A percentile compares a stretch with the other conserved stretches of the same genome.
Evolutionary conservation across 2,329 filamentous ascomycete genomes (phyloP).

Genomic region (Fusarium citri): DNA sequence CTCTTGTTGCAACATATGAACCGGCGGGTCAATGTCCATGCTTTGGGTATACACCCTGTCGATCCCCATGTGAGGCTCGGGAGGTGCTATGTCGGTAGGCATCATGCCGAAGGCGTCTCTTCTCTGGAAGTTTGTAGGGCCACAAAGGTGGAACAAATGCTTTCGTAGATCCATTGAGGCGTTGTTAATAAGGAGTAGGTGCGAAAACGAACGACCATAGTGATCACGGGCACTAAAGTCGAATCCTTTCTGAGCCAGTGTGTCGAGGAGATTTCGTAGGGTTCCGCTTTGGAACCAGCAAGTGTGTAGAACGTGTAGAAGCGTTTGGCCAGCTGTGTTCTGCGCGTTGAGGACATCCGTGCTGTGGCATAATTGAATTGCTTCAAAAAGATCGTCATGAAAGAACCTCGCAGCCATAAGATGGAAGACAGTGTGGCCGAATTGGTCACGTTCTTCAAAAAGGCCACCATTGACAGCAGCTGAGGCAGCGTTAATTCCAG

Average conservation of each 20-base stretch:
- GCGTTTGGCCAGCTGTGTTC: conserved; percentile 62
- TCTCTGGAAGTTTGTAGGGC: conserved; percentile 49
- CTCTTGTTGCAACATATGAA: conserved; percentile 4
- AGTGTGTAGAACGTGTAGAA: conserved; percentile 58
- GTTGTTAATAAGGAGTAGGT: conserved; percentile 53
- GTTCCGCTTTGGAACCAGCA: conserved; percentile 49
- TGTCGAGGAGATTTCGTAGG: conserved; percentile 47
- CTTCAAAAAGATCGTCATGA: conserved; percentile 46
- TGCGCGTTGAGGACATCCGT: conserved; percentile 40
- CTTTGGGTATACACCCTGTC: conserved; percentile 8
- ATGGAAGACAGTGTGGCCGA: conserved; percentile 62
- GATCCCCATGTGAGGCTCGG: conserved; percentile 16
- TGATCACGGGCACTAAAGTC: conserved; percentile 56
- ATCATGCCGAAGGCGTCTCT: conserved; percentile 63
- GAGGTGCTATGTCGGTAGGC: conserved; percentile 29
- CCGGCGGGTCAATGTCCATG: conserved; percentile 45
- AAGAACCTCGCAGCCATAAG: conserved; percentile 55
- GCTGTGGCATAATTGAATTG: conserved; percentile 37
- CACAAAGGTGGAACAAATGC: conserved; percentile 44
- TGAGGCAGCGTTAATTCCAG: conserved; percentile 31
- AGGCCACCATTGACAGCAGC: conserved; percentile 12
- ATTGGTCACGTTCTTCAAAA: conserved; percentile 51
- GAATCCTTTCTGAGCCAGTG: conserved; percentile 39
- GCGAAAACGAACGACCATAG: conserved; percentile 66
- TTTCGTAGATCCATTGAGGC: conserved; percentile 50